phyloP scores from a whole-genome alignment of 108 stramenopile species.

The Discostella pseudostelligera region DNA sequence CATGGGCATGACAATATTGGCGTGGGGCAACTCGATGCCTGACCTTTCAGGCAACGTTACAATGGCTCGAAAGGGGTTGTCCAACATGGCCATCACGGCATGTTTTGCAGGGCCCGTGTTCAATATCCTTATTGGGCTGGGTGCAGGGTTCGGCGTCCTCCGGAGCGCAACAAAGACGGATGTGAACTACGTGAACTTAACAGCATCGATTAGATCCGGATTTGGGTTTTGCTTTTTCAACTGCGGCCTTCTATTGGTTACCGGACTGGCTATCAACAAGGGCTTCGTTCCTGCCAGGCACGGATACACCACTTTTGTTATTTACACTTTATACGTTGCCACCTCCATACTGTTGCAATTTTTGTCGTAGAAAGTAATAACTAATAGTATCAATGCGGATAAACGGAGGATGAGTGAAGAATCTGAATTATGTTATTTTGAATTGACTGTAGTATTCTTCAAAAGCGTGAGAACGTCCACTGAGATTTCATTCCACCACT shows the following conservation, averaged over 20 bases:
- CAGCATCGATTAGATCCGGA: constrained; percentile 40
- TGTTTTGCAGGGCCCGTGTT: constrained; percentile 82
- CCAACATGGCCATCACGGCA: constrained; percentile 61
- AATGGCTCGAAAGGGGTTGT: constrained; percentile 69
- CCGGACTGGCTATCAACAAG: constrained; percentile 37
- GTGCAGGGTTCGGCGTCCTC: constrained; percentile 39
- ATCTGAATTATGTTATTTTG: too few species aligned
- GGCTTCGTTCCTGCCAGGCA: constrained; percentile 59
- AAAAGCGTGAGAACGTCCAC: constrained; percentile 14
- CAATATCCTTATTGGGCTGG: constrained; percentile 59
- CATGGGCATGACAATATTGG: constrained; percentile 74
- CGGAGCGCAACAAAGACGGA: constrained; percentile 22
- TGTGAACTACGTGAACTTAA: constrained; percentile 34
- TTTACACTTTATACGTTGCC: constrained; percentile 47
- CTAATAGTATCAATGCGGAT: background rate
- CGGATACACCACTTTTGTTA: constrained; percentile 54
- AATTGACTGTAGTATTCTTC: too few species aligned
- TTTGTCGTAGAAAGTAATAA: constrained; percentile 9
- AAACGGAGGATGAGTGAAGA: too few species aligned
- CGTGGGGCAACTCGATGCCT: constrained; percentile 80
- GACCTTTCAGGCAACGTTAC: constrained; percentile 74
- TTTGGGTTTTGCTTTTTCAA: constrained; percentile 50
- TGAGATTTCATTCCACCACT: constrained; percentile 42
- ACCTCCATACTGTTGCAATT: constrained; percentile 42
- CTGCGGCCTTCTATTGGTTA: constrained; percentile 33